Conservation (phyloP, 345 rosid species). For the Dovyalis caffra region DNA sequence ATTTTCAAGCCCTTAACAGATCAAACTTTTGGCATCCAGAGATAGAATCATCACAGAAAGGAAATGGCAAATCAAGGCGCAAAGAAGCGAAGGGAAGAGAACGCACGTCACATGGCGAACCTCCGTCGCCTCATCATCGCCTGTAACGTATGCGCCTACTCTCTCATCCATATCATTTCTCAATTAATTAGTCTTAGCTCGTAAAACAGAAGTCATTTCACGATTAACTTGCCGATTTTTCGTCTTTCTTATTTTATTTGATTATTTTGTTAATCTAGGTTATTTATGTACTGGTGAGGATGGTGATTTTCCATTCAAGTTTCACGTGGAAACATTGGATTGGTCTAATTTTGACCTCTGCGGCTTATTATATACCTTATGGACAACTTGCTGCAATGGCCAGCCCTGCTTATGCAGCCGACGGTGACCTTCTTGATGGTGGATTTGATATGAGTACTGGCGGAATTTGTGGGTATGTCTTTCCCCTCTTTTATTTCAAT, state of each 20-base stretch:
- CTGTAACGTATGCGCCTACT: slow-evolving; percentile 46
- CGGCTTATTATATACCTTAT: slow-evolving; percentile 67
- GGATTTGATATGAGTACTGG: slow-evolving; percentile 83
- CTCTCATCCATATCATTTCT: background rate
- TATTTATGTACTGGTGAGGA: slow-evolving; percentile 62
- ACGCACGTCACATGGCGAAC: slow-evolving; percentile 69
- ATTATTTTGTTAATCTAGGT: slow-evolving; percentile 35
- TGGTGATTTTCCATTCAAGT: slow-evolving; percentile 57
- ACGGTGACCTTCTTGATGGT: slow-evolving; percentile 87
- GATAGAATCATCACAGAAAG: too few species aligned
- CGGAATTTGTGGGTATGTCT: slow-evolving; percentile 82
- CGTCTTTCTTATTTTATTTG: background rate
- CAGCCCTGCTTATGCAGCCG: slow-evolving; percentile 55
- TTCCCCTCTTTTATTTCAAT: too few species aligned
- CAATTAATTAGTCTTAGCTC: too few species aligned
- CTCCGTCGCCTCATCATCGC: slow-evolving; percentile 65
- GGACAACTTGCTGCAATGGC: slow-evolving; percentile 76
- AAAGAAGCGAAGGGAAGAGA: slow-evolving; percentile 88
- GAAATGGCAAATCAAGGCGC: slow-evolving; percentile 93
- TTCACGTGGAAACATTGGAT: slow-evolving; percentile 81
- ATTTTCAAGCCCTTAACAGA: too few species aligned
- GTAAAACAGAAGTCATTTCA: too few species aligned
- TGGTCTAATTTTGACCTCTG: slow-evolving; percentile 65
- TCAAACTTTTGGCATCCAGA: too few species aligned
- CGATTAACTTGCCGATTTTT: background rate